Percentiles rank a stretch among this genome's conserved stretches.
phyloP scores from a whole-genome alignment of 1,284 basidiomycete species.

The Golubevia pallescens region DNA sequence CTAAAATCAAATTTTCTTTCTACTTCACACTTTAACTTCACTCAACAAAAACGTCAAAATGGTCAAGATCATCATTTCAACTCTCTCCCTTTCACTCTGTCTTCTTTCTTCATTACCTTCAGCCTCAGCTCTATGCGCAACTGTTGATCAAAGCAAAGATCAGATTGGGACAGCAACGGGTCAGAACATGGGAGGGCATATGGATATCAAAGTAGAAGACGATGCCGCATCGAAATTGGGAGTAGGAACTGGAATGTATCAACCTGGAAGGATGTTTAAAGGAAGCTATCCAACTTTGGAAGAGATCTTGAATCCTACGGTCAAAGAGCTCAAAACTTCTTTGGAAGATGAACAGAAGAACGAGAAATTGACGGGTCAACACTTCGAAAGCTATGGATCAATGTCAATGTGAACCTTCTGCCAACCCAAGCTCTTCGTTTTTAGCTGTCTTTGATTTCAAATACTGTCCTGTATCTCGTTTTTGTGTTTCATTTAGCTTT shows the following conservation, averaged over 20 bases:
- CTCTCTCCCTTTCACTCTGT: neutral
- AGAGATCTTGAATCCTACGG: neutral
- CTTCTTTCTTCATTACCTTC: neutral
- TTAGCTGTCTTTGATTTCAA: too few species aligned
- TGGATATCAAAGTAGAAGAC: neutral
- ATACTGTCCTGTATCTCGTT: too few species aligned
- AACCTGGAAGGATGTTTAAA: neutral
- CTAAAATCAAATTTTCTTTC: too few species aligned
- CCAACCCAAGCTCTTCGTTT: too few species aligned
- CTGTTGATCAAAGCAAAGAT: neutral
- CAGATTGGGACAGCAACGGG: neutral
- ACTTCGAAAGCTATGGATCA: neutral
- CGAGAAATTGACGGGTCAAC: neutral
- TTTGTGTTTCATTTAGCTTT: too few species aligned
- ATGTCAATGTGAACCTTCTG: too few species aligned
- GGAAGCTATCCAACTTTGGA: neutral
- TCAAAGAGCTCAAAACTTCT: neutral
- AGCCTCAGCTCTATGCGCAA: neutral
- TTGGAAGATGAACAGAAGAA: neutral
- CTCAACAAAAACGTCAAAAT: too few species aligned
- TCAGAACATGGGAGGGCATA: neutral
- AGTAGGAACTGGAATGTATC: neutral
- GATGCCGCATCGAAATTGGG: neutral
- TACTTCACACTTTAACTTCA: too few species aligned
- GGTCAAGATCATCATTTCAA: neutral